These are phyloP conservation scores for Colletotrichum caudatum DNA, from an alignment of 2,329 filamentous ascomycete genomes.

Conservation along the genomic window DNA sequence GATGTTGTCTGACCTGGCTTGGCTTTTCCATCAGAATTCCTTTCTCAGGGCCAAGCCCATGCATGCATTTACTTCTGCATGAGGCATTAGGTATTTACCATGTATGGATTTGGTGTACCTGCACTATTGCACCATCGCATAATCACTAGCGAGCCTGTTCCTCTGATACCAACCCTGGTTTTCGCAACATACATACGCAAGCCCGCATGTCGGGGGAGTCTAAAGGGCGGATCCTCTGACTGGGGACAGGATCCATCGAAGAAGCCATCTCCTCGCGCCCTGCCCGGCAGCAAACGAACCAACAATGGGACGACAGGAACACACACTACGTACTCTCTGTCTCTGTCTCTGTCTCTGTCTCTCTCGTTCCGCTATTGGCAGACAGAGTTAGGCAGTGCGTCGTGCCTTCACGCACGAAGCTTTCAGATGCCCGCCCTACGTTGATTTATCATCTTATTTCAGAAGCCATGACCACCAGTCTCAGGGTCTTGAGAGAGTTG, in stretches of 20 bases:
- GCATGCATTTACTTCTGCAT: neutral
- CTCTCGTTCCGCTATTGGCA: neutral
- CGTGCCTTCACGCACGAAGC: neutral
- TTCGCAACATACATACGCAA: conserved; percentile 36
- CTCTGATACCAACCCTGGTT: conserved; percentile 5
- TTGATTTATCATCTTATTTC: neutral
- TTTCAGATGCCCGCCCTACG: neutral
- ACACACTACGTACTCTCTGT: neutral
- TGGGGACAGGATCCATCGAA: conserved; percentile 24
- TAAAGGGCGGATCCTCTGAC: conserved; percentile 36
- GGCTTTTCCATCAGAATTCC: neutral
- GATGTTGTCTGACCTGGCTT: neutral
- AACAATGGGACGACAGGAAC: conserved; percentile 7
- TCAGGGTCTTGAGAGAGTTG: neutral
- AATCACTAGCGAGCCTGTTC: neutral
- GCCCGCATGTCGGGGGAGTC: conserved; percentile 27
- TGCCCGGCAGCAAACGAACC: conserved; percentile 3
- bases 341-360: too few relatives aligned
- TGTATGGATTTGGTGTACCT: neutral
- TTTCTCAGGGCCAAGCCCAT: neutral
- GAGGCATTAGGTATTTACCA: neutral
- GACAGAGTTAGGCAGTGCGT: neutral
- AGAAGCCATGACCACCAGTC: neutral
- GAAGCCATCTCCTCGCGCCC: conserved; percentile 12
- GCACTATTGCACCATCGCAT: neutral